Evolutionary conservation across 768 basidiomycete genomes (phyloP), one percentile per base, ranked within the genome.

Genomic region (Mycena floridula): DNA sequence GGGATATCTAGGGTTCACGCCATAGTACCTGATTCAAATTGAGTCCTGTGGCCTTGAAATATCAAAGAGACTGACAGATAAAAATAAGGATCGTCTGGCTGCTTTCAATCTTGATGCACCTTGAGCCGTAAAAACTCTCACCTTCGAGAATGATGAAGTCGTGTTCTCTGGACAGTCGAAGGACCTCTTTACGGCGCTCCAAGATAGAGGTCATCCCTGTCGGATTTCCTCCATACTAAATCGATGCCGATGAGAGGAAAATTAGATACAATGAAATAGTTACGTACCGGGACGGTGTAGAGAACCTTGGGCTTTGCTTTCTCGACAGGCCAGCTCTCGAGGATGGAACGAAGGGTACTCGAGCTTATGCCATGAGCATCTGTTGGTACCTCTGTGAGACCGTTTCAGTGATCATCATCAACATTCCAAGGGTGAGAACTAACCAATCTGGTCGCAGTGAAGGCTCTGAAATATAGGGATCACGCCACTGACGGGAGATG

Each of bases 131-230:
- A 24, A 28, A 23, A 38, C 9, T 11, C 12, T 6, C 32, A 81
- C 90, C 90, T 76, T 95, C 92, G 39, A 95, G 66, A 55, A 96
- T 86, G 43, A 95, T 60, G 51, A 95, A 77, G 55, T 86, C 73
- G 59, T 90, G 74, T 54, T 86, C 73, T 46, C 74, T 72, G 12
- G 85, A 82, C 13, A 95, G 70, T 48, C 72, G 65, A 21, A 95
- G 73, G 6, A 90, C 78, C 59, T 83, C 79, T 60, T 78, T 69
- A 27, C 85, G 76, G 40, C 92, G 76, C 44, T 81, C 76, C 30
- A 77, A 61, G 2, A 85, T 73, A 5, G 85, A 77, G 3, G 90
- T 91, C 59, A 77, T 79, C 1, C 92, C 92, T 7, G 84, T 88
- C 3, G 90, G 92, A 61, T 94, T 94, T 52, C 83, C 85, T 25